Evolutionary conservation across 2,329 filamentous ascomycete species (phyloP).

Genomic region (Sclerotinia trifoliorum): DNA sequence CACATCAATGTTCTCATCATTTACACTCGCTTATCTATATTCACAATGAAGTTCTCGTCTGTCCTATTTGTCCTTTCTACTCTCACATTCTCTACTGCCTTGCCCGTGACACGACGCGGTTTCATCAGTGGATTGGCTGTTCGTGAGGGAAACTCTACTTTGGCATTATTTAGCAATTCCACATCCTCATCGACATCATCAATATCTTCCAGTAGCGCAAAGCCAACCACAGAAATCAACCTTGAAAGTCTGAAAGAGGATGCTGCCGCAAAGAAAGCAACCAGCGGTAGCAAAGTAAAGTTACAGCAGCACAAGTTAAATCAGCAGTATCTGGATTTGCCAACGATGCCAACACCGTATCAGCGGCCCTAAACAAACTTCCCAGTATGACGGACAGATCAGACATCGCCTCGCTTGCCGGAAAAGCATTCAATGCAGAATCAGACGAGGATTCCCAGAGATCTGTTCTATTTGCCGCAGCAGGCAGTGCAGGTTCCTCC

Average conservation of each 20-base stretch:
- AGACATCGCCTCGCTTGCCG: constrained; percentile 29
- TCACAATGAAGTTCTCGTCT: constrained; percentile 13
- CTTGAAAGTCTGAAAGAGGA: not conserved
- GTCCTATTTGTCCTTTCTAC: not conserved
- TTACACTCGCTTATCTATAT: constrained; percentile 10
- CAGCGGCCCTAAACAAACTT: constrained; percentile 30
- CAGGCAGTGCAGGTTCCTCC: constrained; percentile 28
- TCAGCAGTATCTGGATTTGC: constrained; percentile 31
- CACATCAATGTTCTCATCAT: not conserved
- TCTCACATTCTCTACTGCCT: constrained; percentile 14
- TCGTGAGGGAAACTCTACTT: not conserved
- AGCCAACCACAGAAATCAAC: not conserved
- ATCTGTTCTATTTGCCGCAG: constrained; percentile 30
- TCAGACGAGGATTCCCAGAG: constrained; percentile 33
- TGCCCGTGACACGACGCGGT: constrained; percentile 1
- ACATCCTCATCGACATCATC: not conserved
- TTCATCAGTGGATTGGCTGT: not conserved
- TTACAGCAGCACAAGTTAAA: constrained; percentile 24
- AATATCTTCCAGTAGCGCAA: not conserved
- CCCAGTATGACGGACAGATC: constrained; percentile 23
- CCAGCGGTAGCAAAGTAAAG: not conserved
- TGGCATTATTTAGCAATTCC: constrained; percentile 1
- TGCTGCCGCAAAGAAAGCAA: not conserved
- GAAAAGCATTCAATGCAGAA: constrained; percentile 33
- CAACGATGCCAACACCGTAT: constrained; percentile 35